Conservation (phyloP, 306 rosid genomes). For the Phaseolus lunatus region DNA sequence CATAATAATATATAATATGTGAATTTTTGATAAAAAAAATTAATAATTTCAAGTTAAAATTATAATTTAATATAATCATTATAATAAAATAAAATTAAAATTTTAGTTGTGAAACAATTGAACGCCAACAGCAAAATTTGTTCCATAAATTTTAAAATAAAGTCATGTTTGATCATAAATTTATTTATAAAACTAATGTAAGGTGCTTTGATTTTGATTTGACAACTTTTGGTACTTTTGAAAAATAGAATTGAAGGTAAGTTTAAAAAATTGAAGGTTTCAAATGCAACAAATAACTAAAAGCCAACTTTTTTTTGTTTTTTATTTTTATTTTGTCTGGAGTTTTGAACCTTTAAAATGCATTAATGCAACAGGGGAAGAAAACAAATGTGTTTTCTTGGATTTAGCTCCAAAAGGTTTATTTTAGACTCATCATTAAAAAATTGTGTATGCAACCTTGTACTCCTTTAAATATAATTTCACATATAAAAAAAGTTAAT, state of each 20-base stretch:
- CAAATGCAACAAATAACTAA: not conserved
- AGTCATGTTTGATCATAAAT: not conserved
- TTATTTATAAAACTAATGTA: not conserved
- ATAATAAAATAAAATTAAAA: too few species aligned
- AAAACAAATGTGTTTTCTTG: not conserved
- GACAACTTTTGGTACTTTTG: not conserved
- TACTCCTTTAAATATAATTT: too few species aligned
- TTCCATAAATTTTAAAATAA: not conserved
- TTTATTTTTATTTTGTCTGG: not conserved
- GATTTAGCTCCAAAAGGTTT: too few species aligned
- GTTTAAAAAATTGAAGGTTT: not conserved
- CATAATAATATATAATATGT: too few species aligned
- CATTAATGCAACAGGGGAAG: not conserved
- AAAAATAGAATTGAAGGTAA: too few species aligned
- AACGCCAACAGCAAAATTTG: not conserved
- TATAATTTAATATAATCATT: too few species aligned
- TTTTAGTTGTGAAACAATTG: not conserved
- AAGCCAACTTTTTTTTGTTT: constrained; percentile 14
- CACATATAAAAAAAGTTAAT: too few species aligned
- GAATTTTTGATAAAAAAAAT: too few species aligned
- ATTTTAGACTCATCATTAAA: too few species aligned
- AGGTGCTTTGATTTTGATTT: not conserved
- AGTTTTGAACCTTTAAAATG: not conserved
- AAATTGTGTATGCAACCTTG: too few species aligned
- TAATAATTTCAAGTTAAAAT: too few species aligned